Conservation (phyloP, 1,284 basidiomycete species). For the Puccinia novopanici region DNA sequence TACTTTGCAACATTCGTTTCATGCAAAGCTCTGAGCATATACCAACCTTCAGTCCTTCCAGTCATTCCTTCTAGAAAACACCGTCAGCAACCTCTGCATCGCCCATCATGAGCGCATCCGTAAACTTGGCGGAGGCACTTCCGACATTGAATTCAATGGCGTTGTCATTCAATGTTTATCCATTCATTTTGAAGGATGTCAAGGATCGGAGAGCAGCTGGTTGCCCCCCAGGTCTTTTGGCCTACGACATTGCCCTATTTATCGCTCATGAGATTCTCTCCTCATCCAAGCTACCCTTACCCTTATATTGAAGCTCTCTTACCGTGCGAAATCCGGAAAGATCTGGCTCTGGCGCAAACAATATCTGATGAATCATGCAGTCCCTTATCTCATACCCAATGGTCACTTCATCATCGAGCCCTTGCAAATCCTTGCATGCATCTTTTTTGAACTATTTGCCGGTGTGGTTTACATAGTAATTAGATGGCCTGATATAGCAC, state of each 20-base stretch:
- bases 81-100: neutral
- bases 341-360: constrained; percentile 24
- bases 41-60: too few species aligned
- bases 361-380: neutral
- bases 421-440: neutral
- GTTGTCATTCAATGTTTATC: neutral
- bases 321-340: neutral
- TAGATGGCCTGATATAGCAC: neutral
- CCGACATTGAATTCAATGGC: constrained; percentile 7
- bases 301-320: constrained; percentile 4
- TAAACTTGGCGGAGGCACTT: neutral
- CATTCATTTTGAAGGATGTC: neutral
- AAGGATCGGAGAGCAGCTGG: neutral
- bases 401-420: constrained; percentile 8
- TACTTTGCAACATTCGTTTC: too few species aligned
- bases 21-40: too few species aligned
- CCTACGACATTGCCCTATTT: neutral
- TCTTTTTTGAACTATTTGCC: neutral
- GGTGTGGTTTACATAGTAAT: neutral
- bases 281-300: neutral
- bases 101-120: neutral
- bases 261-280: neutral
- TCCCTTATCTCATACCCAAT: constrained; percentile 4
- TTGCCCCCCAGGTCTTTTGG: neutral
- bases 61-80: too few species aligned